A percentile compares a stretch with the other conserved stretches of the same genome.
Evolutionary conservation across 169 alveolate species (phyloP).

Genomic region (Babesia caballi): DNA sequence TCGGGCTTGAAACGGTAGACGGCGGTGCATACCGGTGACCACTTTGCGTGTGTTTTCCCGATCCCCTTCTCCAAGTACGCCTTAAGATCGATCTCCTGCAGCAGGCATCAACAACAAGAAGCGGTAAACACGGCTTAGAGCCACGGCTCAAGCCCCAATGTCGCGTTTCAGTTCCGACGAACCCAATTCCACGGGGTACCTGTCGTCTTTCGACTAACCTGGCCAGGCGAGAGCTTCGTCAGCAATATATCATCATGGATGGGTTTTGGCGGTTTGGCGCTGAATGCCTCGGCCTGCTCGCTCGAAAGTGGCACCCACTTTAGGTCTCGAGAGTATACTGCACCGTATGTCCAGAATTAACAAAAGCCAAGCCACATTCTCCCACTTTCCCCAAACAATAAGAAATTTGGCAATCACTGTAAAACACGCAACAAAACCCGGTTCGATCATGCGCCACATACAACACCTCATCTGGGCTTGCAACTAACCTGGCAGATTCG

Average conservation of each 20-base stretch:
- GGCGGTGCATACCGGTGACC: constrained; percentile 99
- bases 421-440: too few relatives aligned
- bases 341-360: constrained; percentile 17
- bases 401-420: too few relatives aligned
- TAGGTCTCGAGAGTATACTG: constrained; percentile 88
- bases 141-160: not conserved
- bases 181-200: too few relatives aligned
- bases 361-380: not conserved
- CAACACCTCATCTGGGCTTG: not conserved
- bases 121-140: too few relatives aligned
- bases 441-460: too few relatives aligned
- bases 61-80: constrained; percentile 93
- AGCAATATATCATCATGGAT: constrained; percentile 92
- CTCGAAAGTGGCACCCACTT: constrained; percentile 91
- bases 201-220: constrained; percentile 56
- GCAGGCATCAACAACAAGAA: too few relatives aligned
- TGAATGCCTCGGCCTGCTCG: constrained; percentile 81
- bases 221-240: constrained; percentile 95
- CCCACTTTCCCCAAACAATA: not conserved
- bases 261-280: constrained; percentile 85
- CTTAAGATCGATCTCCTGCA: constrained; percentile 88
- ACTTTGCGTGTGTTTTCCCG: constrained; percentile 97
- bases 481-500: constrained; percentile 32
- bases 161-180: not conserved
- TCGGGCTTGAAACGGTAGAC: constrained; percentile 92